Base-by-base conservation (phyloP, 2,329 filamentous ascomycete species). In the Pseudogymnoascus sp. region DNA sequence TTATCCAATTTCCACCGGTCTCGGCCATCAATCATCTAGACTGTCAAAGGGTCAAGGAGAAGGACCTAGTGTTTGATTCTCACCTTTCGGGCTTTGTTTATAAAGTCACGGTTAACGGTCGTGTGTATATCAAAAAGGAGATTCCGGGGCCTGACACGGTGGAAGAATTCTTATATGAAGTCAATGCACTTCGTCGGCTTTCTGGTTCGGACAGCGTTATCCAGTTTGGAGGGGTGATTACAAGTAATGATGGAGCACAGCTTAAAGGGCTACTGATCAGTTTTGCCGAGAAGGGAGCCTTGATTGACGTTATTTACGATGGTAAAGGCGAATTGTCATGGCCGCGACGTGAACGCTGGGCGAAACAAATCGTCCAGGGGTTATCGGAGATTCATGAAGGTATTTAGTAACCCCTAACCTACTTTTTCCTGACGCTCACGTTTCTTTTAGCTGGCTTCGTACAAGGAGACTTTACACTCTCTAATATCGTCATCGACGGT, bases 41-140 rank as follows among this genome's bases (percentile, higher is more conserved):
- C 37, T 89, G 86, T 69, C 79, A 76, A 66, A 82, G 80, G 64
- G 86, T 88, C 74, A 82, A 80, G 37, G 93, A 97, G 73, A 84
- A 83, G 59, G 85, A 91, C 38, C 80, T 99, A 37, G 80, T 85
- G 44, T 97, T 99, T 70, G 90, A 96, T 68, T 90, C 91, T 0
- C 95, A 99, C 77, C 85, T 97, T 74, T 97, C 93, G 21, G 95
- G 95, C 1, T 99, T 97, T 73, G 95, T 97, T 16, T 99, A 97
- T 81, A 96, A 96, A 74, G 91, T 99, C 63, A 82, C 79, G 13
- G 84, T 92, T 37, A 79, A 84, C 64, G 86, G 84, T 8, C 78
- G 82, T 64, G 78, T 85, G 1, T 88, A 92, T 70, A 96, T 99
- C 76, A 97, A 97, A 76, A 99, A 99, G 74, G 95, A 99, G 72